These are phyloP conservation scores for Yarrowia sp. DNA, from an alignment of 805 yeast genomes.

Conservation along the genomic window DNA sequence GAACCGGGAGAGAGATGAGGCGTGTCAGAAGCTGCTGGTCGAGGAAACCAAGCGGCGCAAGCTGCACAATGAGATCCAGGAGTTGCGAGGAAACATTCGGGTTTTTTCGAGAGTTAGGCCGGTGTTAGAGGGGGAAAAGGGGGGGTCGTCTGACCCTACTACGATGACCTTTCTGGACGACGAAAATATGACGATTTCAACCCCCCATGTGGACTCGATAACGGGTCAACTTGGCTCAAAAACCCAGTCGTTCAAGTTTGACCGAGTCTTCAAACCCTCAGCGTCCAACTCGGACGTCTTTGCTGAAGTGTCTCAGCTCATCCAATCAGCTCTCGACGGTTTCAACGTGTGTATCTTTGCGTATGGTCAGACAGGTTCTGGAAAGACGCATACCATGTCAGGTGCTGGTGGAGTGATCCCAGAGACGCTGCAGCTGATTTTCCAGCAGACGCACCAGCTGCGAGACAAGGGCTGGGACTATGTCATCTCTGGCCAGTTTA, in stretches of 20 bases:
- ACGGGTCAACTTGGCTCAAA: slow-evolving; percentile 44
- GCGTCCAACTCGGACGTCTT: slow-evolving; percentile 70
- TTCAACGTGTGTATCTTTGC: slow-evolving; percentile 92
- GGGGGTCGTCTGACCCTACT: no score
- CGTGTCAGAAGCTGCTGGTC: slow-evolving; percentile 53
- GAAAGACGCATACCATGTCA: slow-evolving; percentile 91
- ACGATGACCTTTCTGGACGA: slow-evolving; percentile 48
- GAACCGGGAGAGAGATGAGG: slow-evolving; percentile 46
- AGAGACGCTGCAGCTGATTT: slow-evolving; percentile 72
- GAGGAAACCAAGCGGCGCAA: slow-evolving; percentile 66
- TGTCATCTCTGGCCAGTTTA: slow-evolving; percentile 70
- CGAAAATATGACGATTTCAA: slow-evolving; percentile 44
- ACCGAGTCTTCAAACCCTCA: slow-evolving; percentile 69
- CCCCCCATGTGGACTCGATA: slow-evolving; percentile 44
- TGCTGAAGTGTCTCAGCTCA: slow-evolving; percentile 82
- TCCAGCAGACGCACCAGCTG: slow-evolving; percentile 59
- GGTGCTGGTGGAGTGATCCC: slow-evolving; percentile 81
- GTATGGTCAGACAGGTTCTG: slow-evolving; percentile 96
- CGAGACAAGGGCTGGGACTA: slow-evolving; percentile 68
- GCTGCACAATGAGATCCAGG: slow-evolving; percentile 79
- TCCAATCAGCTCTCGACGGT: slow-evolving; percentile 88
- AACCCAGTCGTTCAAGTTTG: slow-evolving; percentile 66
- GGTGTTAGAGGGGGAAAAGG: slow-evolving; percentile 44
- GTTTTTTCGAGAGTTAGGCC: slow-evolving; percentile 91
- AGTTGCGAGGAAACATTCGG: slow-evolving; percentile 87